Evolutionary conservation across 495 filamentous ascomycete species (phyloP).

Genomic region (Aspergillus biplanus): DNA sequence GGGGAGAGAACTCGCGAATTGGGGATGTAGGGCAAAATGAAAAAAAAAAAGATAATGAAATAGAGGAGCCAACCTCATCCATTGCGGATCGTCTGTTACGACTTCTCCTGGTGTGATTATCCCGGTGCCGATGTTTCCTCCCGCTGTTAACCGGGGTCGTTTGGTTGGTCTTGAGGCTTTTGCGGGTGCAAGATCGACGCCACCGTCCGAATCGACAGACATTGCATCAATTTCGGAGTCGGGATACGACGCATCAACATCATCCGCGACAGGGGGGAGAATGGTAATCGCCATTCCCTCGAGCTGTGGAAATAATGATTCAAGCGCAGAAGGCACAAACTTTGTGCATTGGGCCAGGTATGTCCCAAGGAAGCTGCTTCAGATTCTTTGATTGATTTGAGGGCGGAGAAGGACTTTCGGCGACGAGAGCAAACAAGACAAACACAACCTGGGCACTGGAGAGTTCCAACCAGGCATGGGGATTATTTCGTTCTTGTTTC

Average conservation of each 20-base stretch:
- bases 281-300: slow-evolving; percentile 78
- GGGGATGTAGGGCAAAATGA: neutral
- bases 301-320: neutral
- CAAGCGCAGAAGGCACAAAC: neutral
- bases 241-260: slow-evolving; percentile 33
- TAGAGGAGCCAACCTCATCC: slow-evolving; percentile 75
- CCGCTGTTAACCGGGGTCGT: slow-evolving; percentile 37
- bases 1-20: neutral
- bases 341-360: neutral
- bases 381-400: slow-evolving; percentile 7
- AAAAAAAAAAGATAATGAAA: slow-evolving; percentile 7
- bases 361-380: neutral
- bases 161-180: slow-evolving; percentile 43
- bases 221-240: slow-evolving; percentile 47
- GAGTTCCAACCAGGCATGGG: neutral
- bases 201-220: slow-evolving; percentile 62
- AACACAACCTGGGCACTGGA: slow-evolving; percentile 2
- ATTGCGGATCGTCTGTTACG: slow-evolving; percentile 90
- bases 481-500: neutral
- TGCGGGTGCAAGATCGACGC: slow-evolving; percentile 57
- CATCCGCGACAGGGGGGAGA: slow-evolving; percentile 60
- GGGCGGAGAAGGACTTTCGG: slow-evolving; percentile 23
- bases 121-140: slow-evolving; percentile 37
- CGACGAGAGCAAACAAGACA: slow-evolving; percentile 26
- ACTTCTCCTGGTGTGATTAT: slow-evolving; percentile 89